Base-by-base conservation (phyloP, 345 rosid species). In the Rhodamnia rubescens region DNA sequence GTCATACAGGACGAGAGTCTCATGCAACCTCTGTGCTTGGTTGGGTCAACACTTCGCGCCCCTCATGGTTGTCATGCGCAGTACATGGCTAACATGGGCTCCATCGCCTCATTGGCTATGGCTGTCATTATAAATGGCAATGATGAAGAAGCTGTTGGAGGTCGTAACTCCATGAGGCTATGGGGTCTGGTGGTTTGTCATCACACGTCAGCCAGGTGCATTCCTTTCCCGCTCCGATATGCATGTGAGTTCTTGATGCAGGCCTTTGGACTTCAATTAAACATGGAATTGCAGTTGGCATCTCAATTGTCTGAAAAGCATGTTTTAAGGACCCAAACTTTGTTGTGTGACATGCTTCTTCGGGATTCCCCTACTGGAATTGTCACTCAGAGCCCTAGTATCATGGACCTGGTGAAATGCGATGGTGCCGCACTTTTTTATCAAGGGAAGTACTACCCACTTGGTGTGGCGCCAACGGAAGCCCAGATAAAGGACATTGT, bases 121-220 rank as follows among this genome's bases (percentile, higher is more conserved):
- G 98, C 99, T 1, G 98, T 98, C 83, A 90, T 98, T 86, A 98
- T 98, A 51, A 95, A 96, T 85, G 95, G 95, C 24, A 98, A 90
- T 64, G 98, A 95, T 22, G 98, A 95, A 74, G 99, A 95, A 22
- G 93, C 90, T 84, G 9, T 74, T 53, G 96, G 95, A 51, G 95
- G 96, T 57, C 91, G 98, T 91, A 96, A 87, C 85, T 82, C 90
- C 0, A 98, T 89, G 90, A 93, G 94, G 93, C 95, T 98, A 44
- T 98, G 99, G 99, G 99, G 99, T 87, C 89, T 98, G 88, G 98
- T 98, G 44, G 99, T 98, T 89, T 98, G 99, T 84, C 99, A 98
- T 87, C 99, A 98, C 91, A 95, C 99, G 11, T 95, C 98, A 14
- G 90, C 98, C 74, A 91, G 99, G 86, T 93, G 93, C 87, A 95